These are phyloP conservation scores for Flueggea neowawraea DNA, from an alignment of 441 rosid genomes.

Conservation along the genomic window DNA sequence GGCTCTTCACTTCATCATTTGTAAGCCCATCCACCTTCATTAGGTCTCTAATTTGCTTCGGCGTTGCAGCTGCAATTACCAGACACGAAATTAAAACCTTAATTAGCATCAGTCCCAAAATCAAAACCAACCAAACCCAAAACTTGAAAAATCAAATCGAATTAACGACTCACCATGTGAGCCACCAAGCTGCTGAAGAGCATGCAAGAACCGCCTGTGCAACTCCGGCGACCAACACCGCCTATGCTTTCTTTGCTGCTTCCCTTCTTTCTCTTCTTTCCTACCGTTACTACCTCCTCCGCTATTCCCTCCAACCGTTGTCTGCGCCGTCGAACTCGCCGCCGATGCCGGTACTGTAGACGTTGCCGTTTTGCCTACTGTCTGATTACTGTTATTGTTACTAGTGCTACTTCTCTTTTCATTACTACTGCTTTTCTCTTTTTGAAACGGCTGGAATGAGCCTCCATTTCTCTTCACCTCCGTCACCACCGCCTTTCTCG, in stretches of 20 bases:
- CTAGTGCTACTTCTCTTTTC: slow-evolving; percentile 18
- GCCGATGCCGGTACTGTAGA: slow-evolving; percentile 40
- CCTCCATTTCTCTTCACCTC: slow-evolving; percentile 68
- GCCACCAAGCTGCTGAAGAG: slow-evolving; percentile 94
- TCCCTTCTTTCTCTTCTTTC: slow-evolving; percentile 34
- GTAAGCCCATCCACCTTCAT: slow-evolving; percentile 97
- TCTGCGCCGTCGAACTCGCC: slow-evolving; percentile 38
- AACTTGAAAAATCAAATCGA: background rate
- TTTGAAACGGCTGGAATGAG: slow-evolving; percentile 62
- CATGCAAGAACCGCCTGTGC: slow-evolving; percentile 68
- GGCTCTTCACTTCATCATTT: slow-evolving; percentile 98
- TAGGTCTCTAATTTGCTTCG: slow-evolving; percentile 88
- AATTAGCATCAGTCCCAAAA: background rate
- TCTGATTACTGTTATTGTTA: slow-evolving; percentile 13
- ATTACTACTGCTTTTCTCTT: slow-evolving; percentile 31
- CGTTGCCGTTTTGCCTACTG: slow-evolving; percentile 13
- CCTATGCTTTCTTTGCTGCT: slow-evolving; percentile 49
- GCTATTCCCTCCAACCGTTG: slow-evolving; percentile 2
- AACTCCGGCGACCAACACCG: slow-evolving; percentile 90
- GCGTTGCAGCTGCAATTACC: slow-evolving; percentile 66
- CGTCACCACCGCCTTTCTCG: slow-evolving; percentile 40
- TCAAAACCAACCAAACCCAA: background rate
- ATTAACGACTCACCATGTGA: slow-evolving; percentile 51
- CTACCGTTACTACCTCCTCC: slow-evolving; percentile 15
- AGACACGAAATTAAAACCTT: background rate